Evolutionary conservation across 2,329 filamentous ascomycete species (phyloP).

Genomic region (Chaetomium globosum): DNA sequence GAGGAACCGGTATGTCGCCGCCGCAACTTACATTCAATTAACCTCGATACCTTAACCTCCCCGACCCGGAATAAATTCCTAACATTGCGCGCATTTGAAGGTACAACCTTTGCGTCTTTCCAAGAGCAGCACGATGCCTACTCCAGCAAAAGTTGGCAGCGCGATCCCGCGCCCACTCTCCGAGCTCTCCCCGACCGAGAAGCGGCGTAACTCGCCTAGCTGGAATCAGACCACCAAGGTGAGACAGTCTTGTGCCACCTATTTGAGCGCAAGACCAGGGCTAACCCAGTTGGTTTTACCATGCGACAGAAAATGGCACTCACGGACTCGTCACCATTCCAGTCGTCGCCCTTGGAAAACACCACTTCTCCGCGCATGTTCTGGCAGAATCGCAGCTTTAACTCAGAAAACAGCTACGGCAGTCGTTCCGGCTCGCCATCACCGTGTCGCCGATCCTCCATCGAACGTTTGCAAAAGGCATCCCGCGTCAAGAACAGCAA

Average conservation of each 20-base stretch:
- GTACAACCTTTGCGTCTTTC: conserved; percentile 79
- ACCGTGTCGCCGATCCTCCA: conserved; percentile 80
- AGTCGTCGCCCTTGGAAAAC: conserved; percentile 74
- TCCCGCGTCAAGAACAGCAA: conserved; percentile 98
- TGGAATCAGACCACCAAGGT: conserved; percentile 79
- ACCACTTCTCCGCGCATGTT: conserved; percentile 79
- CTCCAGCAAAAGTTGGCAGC: conserved; percentile 65
- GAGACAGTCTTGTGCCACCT: conserved; percentile 38
- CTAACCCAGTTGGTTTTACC: conserved; percentile 32
- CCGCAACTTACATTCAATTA: not conserved
- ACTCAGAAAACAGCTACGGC: conserved; percentile 72
- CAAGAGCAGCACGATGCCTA: conserved; percentile 63
- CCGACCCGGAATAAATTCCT: not conserved
- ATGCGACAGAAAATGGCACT: conserved; percentile 63
- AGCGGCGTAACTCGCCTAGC: conserved; percentile 87
- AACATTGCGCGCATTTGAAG: conserved; percentile 51
- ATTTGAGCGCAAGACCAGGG: conserved; percentile 21
- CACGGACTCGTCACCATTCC: conserved; percentile 79
- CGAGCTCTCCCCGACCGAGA: conserved; percentile 84
- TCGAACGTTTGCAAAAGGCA: conserved; percentile 92
- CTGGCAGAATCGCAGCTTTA: conserved; percentile 79
- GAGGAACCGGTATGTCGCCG: conserved; percentile 34
- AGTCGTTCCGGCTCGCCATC: conserved; percentile 65
- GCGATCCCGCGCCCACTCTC: conserved; percentile 74
- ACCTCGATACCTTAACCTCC: too few relatives aligned